Evolutionary conservation across 257 asterid genomes (phyloP).

Genomic region (Gentiana macrophylla): DNA sequence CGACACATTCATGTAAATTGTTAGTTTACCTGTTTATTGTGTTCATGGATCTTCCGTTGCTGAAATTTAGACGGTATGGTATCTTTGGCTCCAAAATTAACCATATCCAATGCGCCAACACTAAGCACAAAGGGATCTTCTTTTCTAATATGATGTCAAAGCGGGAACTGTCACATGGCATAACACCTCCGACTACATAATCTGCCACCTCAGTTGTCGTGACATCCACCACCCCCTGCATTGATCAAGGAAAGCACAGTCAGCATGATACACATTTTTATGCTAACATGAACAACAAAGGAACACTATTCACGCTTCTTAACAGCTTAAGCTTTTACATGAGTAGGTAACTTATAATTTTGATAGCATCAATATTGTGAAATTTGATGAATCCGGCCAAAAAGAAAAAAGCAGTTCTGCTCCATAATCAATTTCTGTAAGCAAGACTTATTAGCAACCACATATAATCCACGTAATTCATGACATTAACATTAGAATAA

Average conservation of each 20-base stretch:
- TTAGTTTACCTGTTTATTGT: slow-evolving; percentile 66
- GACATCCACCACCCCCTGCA: slow-evolving; percentile 84
- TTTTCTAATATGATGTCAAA: slow-evolving; percentile 74
- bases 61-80: slow-evolving; percentile 63
- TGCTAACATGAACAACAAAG: neutral
- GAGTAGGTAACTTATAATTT: too few relatives aligned
- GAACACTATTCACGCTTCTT: too few relatives aligned
- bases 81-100: slow-evolving; percentile 76
- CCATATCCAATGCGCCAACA: slow-evolving; percentile 94
- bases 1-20: neutral
- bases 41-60: slow-evolving; percentile 59
- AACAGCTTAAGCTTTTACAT: too few relatives aligned
- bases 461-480: too few relatives aligned
- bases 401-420: too few relatives aligned
- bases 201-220: slow-evolving; percentile 97
- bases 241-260: slow-evolving; percentile 8
- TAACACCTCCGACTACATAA: slow-evolving; percentile 80
- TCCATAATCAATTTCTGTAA: too few relatives aligned
- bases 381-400: neutral
- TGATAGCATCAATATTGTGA: neutral
- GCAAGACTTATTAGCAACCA: too few relatives aligned
- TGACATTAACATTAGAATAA: too few relatives aligned
- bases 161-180: slow-evolving; percentile 85
- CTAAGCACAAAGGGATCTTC: slow-evolving; percentile 86
- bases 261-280: neutral